These are phyloP conservation scores for Erythrobasidium yunnanense DNA, from an alignment of 768 basidiomycete genomes.

Conservation along the genomic window DNA sequence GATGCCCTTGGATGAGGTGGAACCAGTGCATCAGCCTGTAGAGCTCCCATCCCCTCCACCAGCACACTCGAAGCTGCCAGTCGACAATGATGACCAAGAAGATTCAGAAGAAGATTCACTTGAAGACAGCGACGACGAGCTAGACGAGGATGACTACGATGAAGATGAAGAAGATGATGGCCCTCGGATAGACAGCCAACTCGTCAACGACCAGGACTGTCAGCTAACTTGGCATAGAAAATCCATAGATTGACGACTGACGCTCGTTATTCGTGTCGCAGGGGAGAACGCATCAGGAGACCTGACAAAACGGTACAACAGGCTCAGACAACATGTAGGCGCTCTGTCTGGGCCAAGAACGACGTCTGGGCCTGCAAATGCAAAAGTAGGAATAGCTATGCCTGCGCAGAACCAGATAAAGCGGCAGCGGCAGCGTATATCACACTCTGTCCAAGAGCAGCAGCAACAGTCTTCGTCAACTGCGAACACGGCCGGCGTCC, in stretches of 20 bases:
- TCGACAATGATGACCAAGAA: not conserved
- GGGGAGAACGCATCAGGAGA: constrained; percentile 48
- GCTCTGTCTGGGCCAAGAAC: constrained; percentile 46
- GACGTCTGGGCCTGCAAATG: constrained; percentile 31
- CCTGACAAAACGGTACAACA: constrained; percentile 97
- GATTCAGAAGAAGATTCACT: not conserved
- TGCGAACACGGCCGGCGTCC: constrained; percentile 14
- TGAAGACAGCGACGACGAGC: constrained; percentile 33
- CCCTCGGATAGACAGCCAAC: constrained; percentile 72
- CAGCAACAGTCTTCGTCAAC: not conserved
- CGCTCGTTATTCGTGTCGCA: not conserved
- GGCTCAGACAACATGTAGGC: constrained; percentile 78
- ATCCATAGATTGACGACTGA: not conserved
- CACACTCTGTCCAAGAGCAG: not conserved
- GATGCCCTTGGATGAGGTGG: not conserved
- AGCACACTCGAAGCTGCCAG: constrained; percentile 13
- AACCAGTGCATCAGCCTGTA: not conserved
- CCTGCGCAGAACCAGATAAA: constrained; percentile 6
- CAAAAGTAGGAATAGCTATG: constrained; percentile 10
- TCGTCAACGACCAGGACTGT: constrained; percentile 38
- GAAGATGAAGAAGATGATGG: constrained; percentile 41
- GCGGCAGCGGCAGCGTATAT: not conserved
- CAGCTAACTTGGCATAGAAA: not conserved
- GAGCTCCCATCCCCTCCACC: constrained; percentile 5
- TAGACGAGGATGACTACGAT: constrained; percentile 49